phyloP scores from a whole-genome alignment of 2,329 filamentous ascomycete species.

The Stromatinia cepivora region DNA sequence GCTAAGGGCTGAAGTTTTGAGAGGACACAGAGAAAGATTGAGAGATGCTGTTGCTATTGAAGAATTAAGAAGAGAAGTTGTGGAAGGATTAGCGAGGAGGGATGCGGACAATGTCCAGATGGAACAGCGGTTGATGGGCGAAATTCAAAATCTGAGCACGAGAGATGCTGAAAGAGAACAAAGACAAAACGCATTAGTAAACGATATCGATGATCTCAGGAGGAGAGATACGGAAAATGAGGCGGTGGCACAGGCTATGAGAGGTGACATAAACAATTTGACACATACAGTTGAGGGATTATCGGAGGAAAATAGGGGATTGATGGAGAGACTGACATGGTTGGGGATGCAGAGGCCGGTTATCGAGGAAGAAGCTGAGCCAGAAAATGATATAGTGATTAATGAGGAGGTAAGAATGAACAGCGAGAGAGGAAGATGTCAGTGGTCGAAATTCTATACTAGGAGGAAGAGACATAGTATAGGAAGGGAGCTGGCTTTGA shows the following conservation, averaged over 20 bases:
- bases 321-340: neutral
- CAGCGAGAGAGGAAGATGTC: neutral
- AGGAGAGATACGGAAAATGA: neutral
- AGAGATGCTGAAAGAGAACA: neutral
- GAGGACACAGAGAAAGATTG: neutral
- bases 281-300: neutral
- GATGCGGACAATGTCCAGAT: neutral
- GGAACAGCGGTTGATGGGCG: neutral
- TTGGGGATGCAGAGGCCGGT: neutral
- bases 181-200: neutral
- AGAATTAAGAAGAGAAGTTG: conserved; percentile 1
- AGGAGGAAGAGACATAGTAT: neutral
- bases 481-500: neutral
- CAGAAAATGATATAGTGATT: neutral
- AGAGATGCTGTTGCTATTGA: neutral
- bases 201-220: neutral
- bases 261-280: neutral
- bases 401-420: neutral
- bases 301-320: neutral
- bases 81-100: neutral
- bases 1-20: neutral
- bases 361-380: neutral
- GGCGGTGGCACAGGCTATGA: too few relatives aligned
- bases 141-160: neutral
- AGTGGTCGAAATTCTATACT: neutral